Percentiles rank a stretch among this genome's conserved stretches.
phyloP scores from a whole-genome alignment of 2,329 filamentous ascomycete genomes.

The Pseudocercospora ulei region DNA sequence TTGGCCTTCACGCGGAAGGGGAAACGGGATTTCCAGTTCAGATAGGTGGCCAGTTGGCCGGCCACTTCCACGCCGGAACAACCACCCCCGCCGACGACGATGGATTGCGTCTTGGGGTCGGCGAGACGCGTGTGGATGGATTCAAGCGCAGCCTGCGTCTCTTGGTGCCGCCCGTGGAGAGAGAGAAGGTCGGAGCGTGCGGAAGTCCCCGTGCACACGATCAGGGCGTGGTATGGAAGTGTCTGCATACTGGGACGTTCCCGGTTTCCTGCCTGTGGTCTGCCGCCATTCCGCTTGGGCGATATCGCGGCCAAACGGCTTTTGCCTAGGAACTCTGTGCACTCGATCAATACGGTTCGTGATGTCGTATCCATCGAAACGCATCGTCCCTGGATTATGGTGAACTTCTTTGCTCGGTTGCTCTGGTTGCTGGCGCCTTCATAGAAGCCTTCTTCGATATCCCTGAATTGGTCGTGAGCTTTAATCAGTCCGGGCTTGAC shows the following conservation, averaged over 20 bases:
- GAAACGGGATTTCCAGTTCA: slow-evolving; percentile 26
- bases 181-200: slow-evolving; percentile 33
- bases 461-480: slow-evolving; percentile 33
- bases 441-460: slow-evolving; percentile 32
- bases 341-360: slow-evolving; percentile 27
- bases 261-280: neutral
- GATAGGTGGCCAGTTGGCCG: slow-evolving; percentile 33
- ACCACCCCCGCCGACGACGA: slow-evolving; percentile 35
- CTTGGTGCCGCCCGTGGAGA: slow-evolving; percentile 31
- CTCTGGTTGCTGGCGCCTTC: slow-evolving; percentile 17
- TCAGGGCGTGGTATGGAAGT: slow-evolving; percentile 33
- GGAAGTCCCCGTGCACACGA: slow-evolving; percentile 35
- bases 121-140: slow-evolving; percentile 29
- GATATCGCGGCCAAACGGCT: slow-evolving; percentile 11
- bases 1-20: slow-evolving; percentile 15
- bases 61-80: slow-evolving; percentile 35
- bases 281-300: slow-evolving; percentile 3
- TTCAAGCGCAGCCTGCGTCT: slow-evolving; percentile 32
- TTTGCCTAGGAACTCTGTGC: slow-evolving; percentile 20
- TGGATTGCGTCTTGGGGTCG: slow-evolving; percentile 27
- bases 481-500: slow-evolving; percentile 33
- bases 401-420: slow-evolving; percentile 29
- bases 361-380: slow-evolving; percentile 27
- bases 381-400: slow-evolving; percentile 34
- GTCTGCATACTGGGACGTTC: slow-evolving; percentile 18